A percentile compares a stretch with the other conserved stretches of the same genome.
Evolutionary conservation across 371 early-diverging fungal species (phyloP).

Genomic region (Entomophthora muscae): DNA sequence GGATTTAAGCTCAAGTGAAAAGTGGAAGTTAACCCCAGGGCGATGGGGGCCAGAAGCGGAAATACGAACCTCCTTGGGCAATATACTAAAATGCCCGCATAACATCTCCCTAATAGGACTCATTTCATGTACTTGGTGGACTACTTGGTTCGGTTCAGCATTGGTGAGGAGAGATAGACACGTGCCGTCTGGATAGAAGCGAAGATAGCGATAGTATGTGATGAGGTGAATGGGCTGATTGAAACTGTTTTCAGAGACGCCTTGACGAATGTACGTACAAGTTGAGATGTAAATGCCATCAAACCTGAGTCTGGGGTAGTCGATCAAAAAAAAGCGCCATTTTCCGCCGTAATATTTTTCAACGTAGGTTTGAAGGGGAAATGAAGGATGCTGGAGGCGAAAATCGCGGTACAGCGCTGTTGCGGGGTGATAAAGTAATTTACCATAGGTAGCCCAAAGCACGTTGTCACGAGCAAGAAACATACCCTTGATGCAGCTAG

Average conservation of each 20-base stretch:
- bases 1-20: slow-evolving; percentile 23
- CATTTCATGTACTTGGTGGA: slow-evolving; percentile 15
- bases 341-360: slow-evolving; percentile 10
- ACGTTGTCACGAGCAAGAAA: slow-evolving; percentile 19
- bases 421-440: slow-evolving; percentile 1
- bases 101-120: slow-evolving; percentile 22
- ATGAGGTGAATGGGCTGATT: slow-evolving; percentile 43
- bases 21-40: slow-evolving; percentile 21
- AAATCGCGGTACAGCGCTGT: background rate
- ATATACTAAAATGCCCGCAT: slow-evolving; percentile 18
- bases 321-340: slow-evolving; percentile 31
- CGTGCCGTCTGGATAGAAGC: slow-evolving; percentile 36
- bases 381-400: background rate
- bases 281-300: slow-evolving; percentile 53
- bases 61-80: slow-evolving; percentile 17
- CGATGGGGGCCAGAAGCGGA: slow-evolving; percentile 15
- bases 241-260: slow-evolving; percentile 27
- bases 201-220: slow-evolving; percentile 47
- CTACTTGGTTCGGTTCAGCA: slow-evolving; percentile 28
- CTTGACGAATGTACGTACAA: slow-evolving; percentile 35
- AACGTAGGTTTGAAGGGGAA: slow-evolving; percentile 8
- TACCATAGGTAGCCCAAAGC: slow-evolving; percentile 7
- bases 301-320: slow-evolving; percentile 37
- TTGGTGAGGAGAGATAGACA: slow-evolving; percentile 27
- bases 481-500: slow-evolving; percentile 11